Base-by-base conservation (phyloP, 163 green algal species). In the Smithsoniella earleae region DNA sequence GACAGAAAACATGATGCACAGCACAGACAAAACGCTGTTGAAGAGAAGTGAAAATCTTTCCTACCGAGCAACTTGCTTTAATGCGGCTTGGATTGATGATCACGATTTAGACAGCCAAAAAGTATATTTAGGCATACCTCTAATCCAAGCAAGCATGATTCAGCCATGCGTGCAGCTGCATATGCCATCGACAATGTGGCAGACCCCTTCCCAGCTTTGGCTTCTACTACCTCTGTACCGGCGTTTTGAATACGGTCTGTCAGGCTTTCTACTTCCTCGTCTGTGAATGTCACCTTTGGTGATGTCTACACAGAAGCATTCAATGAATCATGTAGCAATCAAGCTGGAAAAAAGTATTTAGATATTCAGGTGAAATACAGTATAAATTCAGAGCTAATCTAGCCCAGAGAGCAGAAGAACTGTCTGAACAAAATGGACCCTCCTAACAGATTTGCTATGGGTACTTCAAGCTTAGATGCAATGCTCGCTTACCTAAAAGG, bases 171-270 rank as follows among this genome's bases (percentile, higher is more conserved):
- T 0, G 89, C 88, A 20, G 87, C 91, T 1, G 91, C 90, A 66
- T 96, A 96, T 0, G 92, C 91, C 92, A 96, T 96, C 31, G 87
- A 95, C 64, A 97, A 86, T 0, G 91, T 97, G 25, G 92, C 92
- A 4, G 86, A 95, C 6, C 92, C 92, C 75, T 89, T 89, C 65
- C 86, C 85, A n/a, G 85, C 87, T 83, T 92, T 92, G 55, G 87
- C 87, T 73, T 86, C 73, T 54, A 96, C 91, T 27, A 97, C 91
- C 86, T 99, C 95, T 33, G 95, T 99, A 75, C 95, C 95, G 37
- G 88, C 95, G 66, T 99, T 91, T 85, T 98, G 95, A 33, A 91
- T 98, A 73, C 95, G 86, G 85, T 93, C 92, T 52, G 93, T 98
- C 22, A 98, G 87, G n/a, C 83, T 85, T 8, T 96, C 90, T 46